Evolutionary conservation across 2,329 filamentous ascomycete genomes (phyloP).

Genomic region (Xylariaceae sp.): DNA sequence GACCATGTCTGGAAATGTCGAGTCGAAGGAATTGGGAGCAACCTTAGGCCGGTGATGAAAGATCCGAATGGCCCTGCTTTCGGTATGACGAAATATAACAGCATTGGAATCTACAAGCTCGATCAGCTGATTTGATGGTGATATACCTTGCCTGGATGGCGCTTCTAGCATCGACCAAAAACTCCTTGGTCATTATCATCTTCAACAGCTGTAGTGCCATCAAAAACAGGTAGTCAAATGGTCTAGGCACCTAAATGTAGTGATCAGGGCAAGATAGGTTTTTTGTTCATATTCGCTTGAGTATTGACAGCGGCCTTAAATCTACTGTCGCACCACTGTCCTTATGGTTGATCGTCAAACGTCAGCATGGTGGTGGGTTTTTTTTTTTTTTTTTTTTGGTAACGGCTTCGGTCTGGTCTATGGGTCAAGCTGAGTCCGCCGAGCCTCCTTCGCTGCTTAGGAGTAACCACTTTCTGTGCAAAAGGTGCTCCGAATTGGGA

Average conservation of each 20-base stretch:
- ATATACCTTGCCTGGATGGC: not conserved
- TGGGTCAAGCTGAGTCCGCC: no score
- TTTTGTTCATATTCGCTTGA: no score
- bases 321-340: no score
- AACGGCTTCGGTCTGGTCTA: no score
- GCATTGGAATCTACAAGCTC: slow-evolving; percentile 9
- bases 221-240: slow-evolving; percentile 10
- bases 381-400: no score
- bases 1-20: slow-evolving; percentile 3
- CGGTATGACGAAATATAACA: slow-evolving; percentile 6
- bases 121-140: slow-evolving; percentile 1
- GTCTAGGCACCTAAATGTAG: slow-evolving; percentile 4
- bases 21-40: slow-evolving; percentile 2
- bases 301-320: not conserved
- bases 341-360: no score
- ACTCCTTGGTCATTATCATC: slow-evolving; percentile 2
- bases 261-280: slow-evolving; percentile 7
- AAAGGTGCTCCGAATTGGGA: no score
- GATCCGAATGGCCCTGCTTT: slow-evolving; percentile 1
- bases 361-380: no score
- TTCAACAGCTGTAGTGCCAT: not conserved
- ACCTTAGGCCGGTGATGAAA: not conserved
- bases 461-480: no score
- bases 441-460: no score
- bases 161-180: slow-evolving; percentile 5